Percentiles rank a stretch among this genome's conserved stretches.
Conservation (phyloP, 352 stramenopile genomes). For the Aphanomyces astaci region DNA sequence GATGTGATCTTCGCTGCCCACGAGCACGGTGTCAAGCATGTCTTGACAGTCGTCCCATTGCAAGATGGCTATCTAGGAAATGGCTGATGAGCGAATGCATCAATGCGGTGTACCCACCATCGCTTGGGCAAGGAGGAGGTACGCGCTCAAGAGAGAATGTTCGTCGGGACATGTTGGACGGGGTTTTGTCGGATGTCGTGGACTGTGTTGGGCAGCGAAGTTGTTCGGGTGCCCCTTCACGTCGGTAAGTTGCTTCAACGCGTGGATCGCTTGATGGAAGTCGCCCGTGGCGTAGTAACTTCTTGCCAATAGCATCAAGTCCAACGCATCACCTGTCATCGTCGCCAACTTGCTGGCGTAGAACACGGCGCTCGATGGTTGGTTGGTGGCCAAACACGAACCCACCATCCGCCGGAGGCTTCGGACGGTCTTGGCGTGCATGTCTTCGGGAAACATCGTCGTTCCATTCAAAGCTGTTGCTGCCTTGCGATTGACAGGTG, state of each 20-base stretch:
- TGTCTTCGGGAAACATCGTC: slow-evolving; percentile 48
- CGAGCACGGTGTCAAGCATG: slow-evolving; percentile 47
- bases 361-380: slow-evolving; percentile 19
- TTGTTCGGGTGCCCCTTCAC: slow-evolving; percentile 25
- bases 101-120: slow-evolving; percentile 37
- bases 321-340: slow-evolving; percentile 33
- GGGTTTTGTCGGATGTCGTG: not conserved
- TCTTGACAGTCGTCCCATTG: slow-evolving; percentile 80
- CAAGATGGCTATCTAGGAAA: slow-evolving; percentile 37
- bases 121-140: slow-evolving; percentile 54
- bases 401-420: not conserved
- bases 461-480: slow-evolving; percentile 40
- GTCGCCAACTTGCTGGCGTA: slow-evolving; percentile 39
- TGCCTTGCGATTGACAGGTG: slow-evolving; percentile 36
- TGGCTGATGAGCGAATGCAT: not conserved
- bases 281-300: slow-evolving; percentile 59
- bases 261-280: slow-evolving; percentile 70
- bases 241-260: slow-evolving; percentile 53
- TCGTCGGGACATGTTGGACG: not conserved
- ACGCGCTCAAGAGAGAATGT: slow-evolving; percentile 37
- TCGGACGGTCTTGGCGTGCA: slow-evolving; percentile 64
- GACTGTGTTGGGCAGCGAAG: slow-evolving; percentile 14
- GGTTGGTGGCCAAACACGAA: slow-evolving; percentile 16
- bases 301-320: slow-evolving; percentile 72
- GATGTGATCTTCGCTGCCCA: slow-evolving; percentile 49